Evolutionary conservation across 371 early-diverging fungal species (phyloP), one percentile per base, ranked within the genome.

Genomic region (Lichtheimia ramosa): DNA sequence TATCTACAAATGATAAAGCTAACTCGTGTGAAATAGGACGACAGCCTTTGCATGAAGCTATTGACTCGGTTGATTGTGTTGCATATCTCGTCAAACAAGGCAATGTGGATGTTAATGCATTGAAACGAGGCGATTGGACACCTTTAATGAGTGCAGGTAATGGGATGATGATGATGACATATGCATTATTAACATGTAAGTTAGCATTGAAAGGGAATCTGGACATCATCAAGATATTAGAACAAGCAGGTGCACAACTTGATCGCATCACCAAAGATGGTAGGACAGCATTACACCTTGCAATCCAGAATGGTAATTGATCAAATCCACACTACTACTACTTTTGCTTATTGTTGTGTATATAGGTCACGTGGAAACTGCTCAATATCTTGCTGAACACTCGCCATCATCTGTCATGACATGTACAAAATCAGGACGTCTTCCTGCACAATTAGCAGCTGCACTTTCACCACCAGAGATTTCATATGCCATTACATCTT

Each of bases 51-150:
- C 81, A 83, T 56, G 83, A 83, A 62, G 77, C 73, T 5, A 77
- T 83, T 43, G 77, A 77, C 54, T 64, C 65, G 21, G n/a, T 58
- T n/a, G 73, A 72, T 0, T 77, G 81, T 49, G 63, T 74, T 0
- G 16, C 46, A 3, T 77, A 60, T 58, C 59, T 83, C 23, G 58
- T 75, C 13, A 49, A 64, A 3, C 54, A 46, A 8, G 68, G 70
- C 28, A 57, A 71, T 18, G 73, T 77, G 2, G 75, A 83, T 54
- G 65, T 77, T 3, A 69, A 83, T 63, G 79, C 81, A 12, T 68
- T 81, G 62, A 83, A 83, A 61, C 62, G 79, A 50, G 83, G 81
- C 6, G 81, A 77, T 23, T 83, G 83, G 83, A 81, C 83, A n/a
- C 74, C 81, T 3, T 15, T 73, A 14, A 83, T 83, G 81, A 77